These are phyloP conservation scores for Thermothelomyces thermophilus DNA, from an alignment of 2,329 filamentous ascomycete genomes.

Conservation along the genomic window DNA sequence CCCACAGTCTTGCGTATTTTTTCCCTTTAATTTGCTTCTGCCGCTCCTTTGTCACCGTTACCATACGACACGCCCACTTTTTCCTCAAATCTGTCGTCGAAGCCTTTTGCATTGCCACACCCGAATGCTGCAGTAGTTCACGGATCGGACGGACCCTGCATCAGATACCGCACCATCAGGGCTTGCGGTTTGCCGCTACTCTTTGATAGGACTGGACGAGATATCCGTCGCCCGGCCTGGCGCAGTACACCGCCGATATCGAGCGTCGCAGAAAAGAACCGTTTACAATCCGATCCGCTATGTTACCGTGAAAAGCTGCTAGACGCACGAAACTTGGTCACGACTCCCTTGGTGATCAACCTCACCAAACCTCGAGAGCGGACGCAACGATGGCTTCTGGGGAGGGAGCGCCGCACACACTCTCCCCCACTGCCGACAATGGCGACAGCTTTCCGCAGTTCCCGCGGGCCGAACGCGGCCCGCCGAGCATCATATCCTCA, in stretches of 20 bases:
- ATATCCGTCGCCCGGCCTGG: too few relatives aligned
- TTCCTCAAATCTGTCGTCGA: background rate
- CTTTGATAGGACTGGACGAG: too few relatives aligned
- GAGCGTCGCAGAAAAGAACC: background rate
- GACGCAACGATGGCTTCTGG: conserved; percentile 18
- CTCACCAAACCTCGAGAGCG: background rate
- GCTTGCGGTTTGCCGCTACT: too few relatives aligned
- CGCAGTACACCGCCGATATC: too few relatives aligned
- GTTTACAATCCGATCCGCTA: background rate
- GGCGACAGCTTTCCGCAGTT: conserved; percentile 38
- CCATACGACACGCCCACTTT: background rate
- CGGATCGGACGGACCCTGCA: background rate
- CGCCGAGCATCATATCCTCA: conserved; percentile 63
- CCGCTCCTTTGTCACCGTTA: background rate
- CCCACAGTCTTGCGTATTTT: background rate
- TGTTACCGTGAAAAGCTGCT: conserved; percentile 7
- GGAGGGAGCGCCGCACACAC: conserved; percentile 32
- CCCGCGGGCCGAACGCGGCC: conserved; percentile 38
- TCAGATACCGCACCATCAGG: background rate
- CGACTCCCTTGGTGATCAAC: conserved; percentile 1
- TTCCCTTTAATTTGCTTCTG: background rate
- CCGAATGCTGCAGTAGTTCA: background rate
- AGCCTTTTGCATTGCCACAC: background rate
- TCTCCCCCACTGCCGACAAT: conserved; percentile 30
- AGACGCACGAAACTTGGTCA: conserved; percentile 7